Evolutionary conservation across 345 rosid species (phyloP).

Genomic region (Heritiera littoralis): DNA sequence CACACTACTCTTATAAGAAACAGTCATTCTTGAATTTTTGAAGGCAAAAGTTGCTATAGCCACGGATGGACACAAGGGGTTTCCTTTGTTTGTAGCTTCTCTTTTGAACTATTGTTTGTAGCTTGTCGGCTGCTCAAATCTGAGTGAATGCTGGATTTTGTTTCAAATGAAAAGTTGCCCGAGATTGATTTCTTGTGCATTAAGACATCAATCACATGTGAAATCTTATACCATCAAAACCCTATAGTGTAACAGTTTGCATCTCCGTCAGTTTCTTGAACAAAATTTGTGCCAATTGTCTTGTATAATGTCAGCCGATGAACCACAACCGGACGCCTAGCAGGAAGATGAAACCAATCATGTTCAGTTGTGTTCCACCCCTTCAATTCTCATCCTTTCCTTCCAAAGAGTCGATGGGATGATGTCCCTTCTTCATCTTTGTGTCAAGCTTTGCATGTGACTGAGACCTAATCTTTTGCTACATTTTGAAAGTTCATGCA

Average conservation of each 20-base stretch:
- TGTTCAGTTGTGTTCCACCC: neutral
- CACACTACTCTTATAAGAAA: neutral
- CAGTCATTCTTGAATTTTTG: neutral
- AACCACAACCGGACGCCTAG: neutral
- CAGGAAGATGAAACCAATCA: neutral
- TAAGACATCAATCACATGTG: neutral
- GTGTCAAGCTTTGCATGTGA: neutral
- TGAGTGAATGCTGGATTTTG: neutral
- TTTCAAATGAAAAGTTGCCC: neutral
- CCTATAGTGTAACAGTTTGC: neutral
- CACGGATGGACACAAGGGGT: neutral
- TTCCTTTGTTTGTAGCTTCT: neutral
- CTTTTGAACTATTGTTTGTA: neutral
- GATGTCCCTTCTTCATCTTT: neutral
- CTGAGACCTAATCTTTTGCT: neutral
- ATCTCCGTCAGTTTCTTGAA: neutral
- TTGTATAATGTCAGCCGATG: neutral
- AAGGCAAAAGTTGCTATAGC: neutral
- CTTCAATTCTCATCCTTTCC: neutral
- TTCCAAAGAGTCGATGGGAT: neutral
- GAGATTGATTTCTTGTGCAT: neutral
- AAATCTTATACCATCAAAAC: neutral
- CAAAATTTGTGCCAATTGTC: neutral
- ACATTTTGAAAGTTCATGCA: neutral
- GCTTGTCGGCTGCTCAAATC: neutral